Evolutionary conservation across 2,329 filamentous ascomycete genomes (phyloP).

Genomic region (Colletotrichum sp.): DNA sequence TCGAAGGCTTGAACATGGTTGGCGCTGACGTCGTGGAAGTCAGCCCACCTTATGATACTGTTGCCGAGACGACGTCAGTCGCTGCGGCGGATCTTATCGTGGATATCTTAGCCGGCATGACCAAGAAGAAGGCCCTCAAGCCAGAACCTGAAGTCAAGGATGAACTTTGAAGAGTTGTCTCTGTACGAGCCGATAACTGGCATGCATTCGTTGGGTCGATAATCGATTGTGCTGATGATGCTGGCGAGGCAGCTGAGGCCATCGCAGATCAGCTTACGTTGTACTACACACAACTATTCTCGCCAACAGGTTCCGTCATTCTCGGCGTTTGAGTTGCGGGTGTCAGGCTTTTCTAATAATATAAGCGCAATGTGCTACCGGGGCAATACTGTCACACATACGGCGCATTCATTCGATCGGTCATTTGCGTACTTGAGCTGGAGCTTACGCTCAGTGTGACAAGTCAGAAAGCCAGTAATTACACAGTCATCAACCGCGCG

Average conservation of each 20-base stretch:
- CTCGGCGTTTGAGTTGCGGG: rapidly evolving
- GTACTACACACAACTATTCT: neutral
- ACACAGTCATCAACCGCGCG: neutral
- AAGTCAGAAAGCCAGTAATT: neutral
- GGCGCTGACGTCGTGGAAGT: constrained; percentile 68
- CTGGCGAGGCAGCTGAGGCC: neutral
- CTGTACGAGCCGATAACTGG: rapidly evolving
- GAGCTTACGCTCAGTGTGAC: neutral
- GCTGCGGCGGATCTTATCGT: neutral
- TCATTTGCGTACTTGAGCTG: neutral
- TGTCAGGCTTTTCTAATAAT: neutral
- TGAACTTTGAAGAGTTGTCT: neutral
- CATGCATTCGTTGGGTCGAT: neutral
- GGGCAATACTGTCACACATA: neutral
- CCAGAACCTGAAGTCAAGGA: neutral
- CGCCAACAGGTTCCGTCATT: neutral
- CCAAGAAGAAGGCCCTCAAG: neutral
- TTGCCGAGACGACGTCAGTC: constrained; percentile 75
- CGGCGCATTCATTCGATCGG: neutral
- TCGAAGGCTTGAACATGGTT: neutral
- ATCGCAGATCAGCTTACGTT: neutral
- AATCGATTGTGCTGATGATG: neutral
- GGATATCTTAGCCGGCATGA: neutral
- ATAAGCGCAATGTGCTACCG: neutral
- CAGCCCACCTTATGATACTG: constrained; percentile 80